phyloP scores from a whole-genome alignment of 1,284 basidiomycete genomes.

The Dichomitus squalens region DNA sequence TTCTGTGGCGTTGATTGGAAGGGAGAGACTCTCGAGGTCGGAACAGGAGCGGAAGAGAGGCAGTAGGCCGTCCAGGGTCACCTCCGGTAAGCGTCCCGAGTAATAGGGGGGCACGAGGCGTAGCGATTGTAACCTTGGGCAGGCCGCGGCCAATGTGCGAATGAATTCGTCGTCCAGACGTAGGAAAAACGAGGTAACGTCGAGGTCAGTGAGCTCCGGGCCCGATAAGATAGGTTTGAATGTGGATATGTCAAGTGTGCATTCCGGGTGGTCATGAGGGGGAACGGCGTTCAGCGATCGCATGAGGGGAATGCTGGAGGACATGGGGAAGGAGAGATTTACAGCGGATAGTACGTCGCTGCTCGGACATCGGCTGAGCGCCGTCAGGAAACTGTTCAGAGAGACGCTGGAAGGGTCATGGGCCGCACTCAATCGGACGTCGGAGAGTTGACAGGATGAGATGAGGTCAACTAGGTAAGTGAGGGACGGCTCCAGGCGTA shows the following conservation, averaged over 20 bases:
- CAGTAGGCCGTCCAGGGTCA: constrained; percentile 22
- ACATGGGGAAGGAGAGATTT: constrained; percentile 14
- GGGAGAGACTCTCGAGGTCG: constrained; percentile 18
- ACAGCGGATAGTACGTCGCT: constrained; percentile 11
- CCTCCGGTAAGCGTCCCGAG: constrained; percentile 16
- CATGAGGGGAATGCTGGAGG: constrained; percentile 22
- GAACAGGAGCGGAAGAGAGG: constrained; percentile 16
- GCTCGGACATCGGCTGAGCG: constrained; percentile 10
- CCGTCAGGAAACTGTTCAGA: constrained; percentile 7
- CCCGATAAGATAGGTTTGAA: constrained; percentile 13
- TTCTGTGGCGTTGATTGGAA: constrained; percentile 15
- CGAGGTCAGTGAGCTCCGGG: constrained; percentile 20
- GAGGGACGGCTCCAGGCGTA: constrained; percentile 15
- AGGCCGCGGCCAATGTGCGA: constrained; percentile 18
- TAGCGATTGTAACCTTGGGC: constrained; percentile 21
- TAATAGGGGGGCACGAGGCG: constrained; percentile 22
- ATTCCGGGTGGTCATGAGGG: constrained; percentile 16
- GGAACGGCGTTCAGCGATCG: constrained; percentile 17
- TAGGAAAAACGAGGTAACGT: constrained; percentile 19
- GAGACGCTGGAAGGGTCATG: constrained; percentile 15
- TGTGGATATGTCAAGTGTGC: constrained; percentile 7
- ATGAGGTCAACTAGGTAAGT: constrained; percentile 8
- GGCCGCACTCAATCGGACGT: constrained; percentile 14
- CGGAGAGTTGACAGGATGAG: constrained; percentile 17
- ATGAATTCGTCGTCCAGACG: constrained; percentile 16